Evolutionary conservation across 306 rosid genomes (phyloP).

Genomic region (Quercus robur): DNA sequence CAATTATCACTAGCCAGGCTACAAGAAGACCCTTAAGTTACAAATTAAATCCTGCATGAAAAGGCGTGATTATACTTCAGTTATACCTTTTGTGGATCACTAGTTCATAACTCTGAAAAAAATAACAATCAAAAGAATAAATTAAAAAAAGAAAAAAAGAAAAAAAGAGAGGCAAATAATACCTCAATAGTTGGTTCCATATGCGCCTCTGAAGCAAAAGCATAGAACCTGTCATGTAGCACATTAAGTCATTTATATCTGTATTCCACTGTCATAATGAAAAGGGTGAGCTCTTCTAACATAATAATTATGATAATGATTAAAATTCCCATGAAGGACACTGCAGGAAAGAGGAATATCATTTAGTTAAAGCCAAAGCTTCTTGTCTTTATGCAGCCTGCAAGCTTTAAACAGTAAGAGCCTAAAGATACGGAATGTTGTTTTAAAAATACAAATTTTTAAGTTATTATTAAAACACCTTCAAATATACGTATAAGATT

Average conservation of each 20-base stretch:
- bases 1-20: not conserved
- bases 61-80: not conserved
- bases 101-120: not conserved
- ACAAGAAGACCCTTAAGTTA: not conserved
- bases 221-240: conserved; percentile 68
- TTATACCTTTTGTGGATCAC: conserved; percentile 2
- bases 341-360: not conserved
- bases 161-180: conserved; percentile 3
- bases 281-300: conserved; percentile 4
- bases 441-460: not conserved
- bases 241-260: conserved; percentile 4
- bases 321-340: not conserved
- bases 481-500: not conserved
- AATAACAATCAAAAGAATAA: not conserved
- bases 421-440: not conserved
- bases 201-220: conserved; percentile 93
- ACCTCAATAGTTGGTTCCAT: conserved; percentile 94
- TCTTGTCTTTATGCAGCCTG: not conserved
- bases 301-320: not conserved
- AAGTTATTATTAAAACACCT: not conserved
- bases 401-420: not conserved
- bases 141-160: not conserved
- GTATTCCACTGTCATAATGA: not conserved
- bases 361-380: not conserved
- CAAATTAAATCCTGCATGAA: conserved; percentile 1